Percentiles rank a stretch among this genome's conserved stretches.
Evolutionary conservation across 495 filamentous ascomycete species (phyloP).

Genomic region (Penicillium macrosclerotiorum): DNA sequence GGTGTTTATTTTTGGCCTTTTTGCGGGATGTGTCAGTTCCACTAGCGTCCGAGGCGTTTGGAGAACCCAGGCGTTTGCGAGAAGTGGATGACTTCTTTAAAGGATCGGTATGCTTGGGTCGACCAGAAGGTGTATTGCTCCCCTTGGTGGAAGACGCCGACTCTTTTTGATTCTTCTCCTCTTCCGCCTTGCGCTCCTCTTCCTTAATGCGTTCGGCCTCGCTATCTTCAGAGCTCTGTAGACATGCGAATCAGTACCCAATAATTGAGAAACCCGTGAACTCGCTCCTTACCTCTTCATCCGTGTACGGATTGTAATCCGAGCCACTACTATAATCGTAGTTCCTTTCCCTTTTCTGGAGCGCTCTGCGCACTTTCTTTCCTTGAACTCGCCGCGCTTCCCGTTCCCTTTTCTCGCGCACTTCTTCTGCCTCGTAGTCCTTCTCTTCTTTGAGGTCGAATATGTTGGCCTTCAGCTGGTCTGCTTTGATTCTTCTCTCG

Average conservation of each 20-base stretch:
- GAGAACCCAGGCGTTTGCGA: slow-evolving; percentile 84
- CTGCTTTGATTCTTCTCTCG: slow-evolving; percentile 78
- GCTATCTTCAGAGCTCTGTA: slow-evolving; percentile 43
- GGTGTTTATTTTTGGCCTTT: slow-evolving; percentile 75
- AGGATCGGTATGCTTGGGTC: slow-evolving; percentile 44
- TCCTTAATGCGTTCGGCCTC: slow-evolving; percentile 58
- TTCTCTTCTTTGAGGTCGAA: slow-evolving; percentile 83
- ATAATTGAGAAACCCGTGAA: neutral
- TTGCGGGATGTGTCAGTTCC: slow-evolving; percentile 87
- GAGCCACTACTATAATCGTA: slow-evolving; percentile 76
- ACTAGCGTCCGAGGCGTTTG: slow-evolving; percentile 82
- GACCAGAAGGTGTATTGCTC: slow-evolving; percentile 71
- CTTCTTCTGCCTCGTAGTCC: slow-evolving; percentile 79
- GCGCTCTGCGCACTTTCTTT: slow-evolving; percentile 72
- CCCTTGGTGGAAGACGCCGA: slow-evolving; percentile 67
- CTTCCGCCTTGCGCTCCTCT: slow-evolving; percentile 69
- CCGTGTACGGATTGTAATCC: slow-evolving; percentile 72
- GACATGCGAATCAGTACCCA: slow-evolving; percentile 3
- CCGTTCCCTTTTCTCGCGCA: slow-evolving; percentile 64
- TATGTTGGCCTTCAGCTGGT: slow-evolving; percentile 82
- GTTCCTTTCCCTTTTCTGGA: slow-evolving; percentile 82
- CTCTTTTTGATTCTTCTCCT: slow-evolving; percentile 55
- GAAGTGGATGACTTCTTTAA: slow-evolving; percentile 57
- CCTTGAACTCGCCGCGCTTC: slow-evolving; percentile 65
- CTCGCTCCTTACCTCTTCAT: slow-evolving; percentile 39